These are phyloP conservation scores for Fragilaria radians DNA, from an alignment of 108 stramenopile genomes.

Conservation along the genomic window DNA sequence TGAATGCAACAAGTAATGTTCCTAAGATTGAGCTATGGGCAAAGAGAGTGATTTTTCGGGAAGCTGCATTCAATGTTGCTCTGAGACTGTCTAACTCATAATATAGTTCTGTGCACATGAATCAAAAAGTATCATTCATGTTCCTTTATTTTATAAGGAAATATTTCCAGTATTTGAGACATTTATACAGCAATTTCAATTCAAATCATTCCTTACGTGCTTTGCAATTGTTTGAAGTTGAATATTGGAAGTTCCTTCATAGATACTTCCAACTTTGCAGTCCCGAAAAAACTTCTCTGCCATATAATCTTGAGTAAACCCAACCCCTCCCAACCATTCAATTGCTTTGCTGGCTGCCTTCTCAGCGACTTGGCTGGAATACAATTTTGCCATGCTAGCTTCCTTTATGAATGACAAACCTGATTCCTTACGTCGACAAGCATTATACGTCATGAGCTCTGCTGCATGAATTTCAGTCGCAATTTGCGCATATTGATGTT, in stretches of 20 bases:
- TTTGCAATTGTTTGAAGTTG: conserved; percentile 62
- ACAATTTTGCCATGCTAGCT: conserved; percentile 93
- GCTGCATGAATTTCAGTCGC: conserved; percentile 93
- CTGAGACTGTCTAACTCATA: no score
- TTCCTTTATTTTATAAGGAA: no score
- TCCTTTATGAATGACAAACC: conserved; percentile 89
- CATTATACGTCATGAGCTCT: conserved; percentile 88
- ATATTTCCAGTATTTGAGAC: no score
- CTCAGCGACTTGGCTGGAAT: conserved; percentile 86
- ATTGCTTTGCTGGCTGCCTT: conserved; percentile 74
- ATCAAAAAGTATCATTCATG: no score
- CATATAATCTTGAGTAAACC: conserved; percentile 83
- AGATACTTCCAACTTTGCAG: conserved; percentile 95
- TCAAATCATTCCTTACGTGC: no score
- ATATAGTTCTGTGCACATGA: no score
- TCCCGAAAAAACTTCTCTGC: conserved; percentile 96
- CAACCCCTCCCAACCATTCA: conserved; percentile 93
- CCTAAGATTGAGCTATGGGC: no score
- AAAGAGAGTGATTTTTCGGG: no score
- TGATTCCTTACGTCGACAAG: conserved; percentile 86
- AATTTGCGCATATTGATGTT: conserved; percentile 91
- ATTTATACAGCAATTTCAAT: no score
- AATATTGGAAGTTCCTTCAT: conserved; percentile 79
- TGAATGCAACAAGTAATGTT: no score
- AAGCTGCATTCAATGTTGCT: no score